These are phyloP conservation scores for Simplicillium aogashimaense DNA, from an alignment of 2,329 filamentous ascomycete genomes.

Conservation along the genomic window DNA sequence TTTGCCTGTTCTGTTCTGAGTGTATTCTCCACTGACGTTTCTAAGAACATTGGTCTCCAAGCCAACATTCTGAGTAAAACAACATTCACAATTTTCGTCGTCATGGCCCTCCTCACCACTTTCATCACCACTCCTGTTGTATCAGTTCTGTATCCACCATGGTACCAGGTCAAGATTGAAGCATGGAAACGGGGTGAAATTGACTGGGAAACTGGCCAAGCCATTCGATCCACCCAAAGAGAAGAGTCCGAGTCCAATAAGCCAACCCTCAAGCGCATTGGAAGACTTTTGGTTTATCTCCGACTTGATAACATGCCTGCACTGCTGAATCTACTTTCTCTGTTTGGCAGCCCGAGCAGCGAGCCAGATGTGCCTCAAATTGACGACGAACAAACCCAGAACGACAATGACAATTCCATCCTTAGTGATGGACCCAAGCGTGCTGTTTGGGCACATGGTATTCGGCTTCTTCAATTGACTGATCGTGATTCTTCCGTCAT, in stretches of 20 bases:
- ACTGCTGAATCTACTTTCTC: constrained; percentile 70
- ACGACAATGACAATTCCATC: constrained; percentile 10
- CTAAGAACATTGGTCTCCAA: constrained; percentile 63
- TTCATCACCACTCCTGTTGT: constrained; percentile 75
- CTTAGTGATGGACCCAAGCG: constrained; percentile 15
- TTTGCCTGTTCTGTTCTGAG: not conserved
- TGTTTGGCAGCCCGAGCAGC: constrained; percentile 47
- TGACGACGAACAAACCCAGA: constrained; percentile 4
- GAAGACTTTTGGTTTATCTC: constrained; percentile 64
- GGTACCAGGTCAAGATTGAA: constrained; percentile 41
- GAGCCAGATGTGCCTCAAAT: constrained; percentile 22
- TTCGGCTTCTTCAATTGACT: constrained; percentile 79
- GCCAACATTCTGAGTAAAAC: constrained; percentile 69
- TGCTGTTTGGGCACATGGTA: constrained; percentile 65
- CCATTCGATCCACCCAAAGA: constrained; percentile 20
- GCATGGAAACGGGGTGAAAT: constrained; percentile 71
- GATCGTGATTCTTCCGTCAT: constrained; percentile 94
- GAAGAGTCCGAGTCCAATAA: constrained; percentile 7
- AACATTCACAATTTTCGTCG: constrained; percentile 89
- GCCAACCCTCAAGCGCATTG: constrained; percentile 2
- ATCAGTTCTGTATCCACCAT: constrained; percentile 61
- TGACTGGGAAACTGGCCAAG: constrained; percentile 58
- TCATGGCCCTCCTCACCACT: constrained; percentile 85
- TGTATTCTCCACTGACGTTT: not conserved
- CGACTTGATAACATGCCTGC: constrained; percentile 77